Base-by-base conservation (phyloP, 139 green algal species). In the Penium margaritaceum region DNA sequence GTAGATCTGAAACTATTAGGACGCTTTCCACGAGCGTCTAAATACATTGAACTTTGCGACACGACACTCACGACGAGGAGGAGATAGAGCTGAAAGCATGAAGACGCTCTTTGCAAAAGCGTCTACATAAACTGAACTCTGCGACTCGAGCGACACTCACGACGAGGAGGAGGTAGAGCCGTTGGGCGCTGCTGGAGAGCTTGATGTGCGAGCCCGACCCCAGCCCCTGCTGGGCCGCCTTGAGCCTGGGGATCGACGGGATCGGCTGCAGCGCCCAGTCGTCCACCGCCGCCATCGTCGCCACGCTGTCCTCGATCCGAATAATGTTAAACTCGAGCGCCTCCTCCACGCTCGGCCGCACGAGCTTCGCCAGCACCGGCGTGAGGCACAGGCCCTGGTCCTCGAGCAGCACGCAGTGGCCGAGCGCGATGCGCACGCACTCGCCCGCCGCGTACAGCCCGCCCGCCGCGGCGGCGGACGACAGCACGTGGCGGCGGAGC, bases 281-380 rank as follows among this genome's bases (percentile, higher is more conserved):
- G 19, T 77, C 70, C 14, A 53, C 30, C 7, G 54, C 70, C 3
- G 61, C 70, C 55, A 58, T 39, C 19, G 70, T 44, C 17, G 33
- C 34, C 1, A 65, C 47, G 29, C 19, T 35, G 19, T 77, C 70
- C 70, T 77, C 55, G 12, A 77, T 71, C 9, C 70, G 55, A 9
- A 37, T 37, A 6, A 77, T 61, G 37, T 71, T 71, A 32, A 57
- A 62, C 34, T 77, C 70, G 12, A 79, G 51, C 27, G 72, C 72
- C 51, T 67, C 39, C 38, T 67, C 38, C 36, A 79, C 36, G 33
- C 63, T 72, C 2, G 62, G 63, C 35, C 36, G n/a, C 4, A 79
- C 32, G 32, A 73, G 41, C 24, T 54, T 63, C 0, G 62, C 29
- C 17, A 79, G 39, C 5, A 74, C 72, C 1, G 63, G 37, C 0